A percentile compares a stretch with the other conserved stretches of the same genome.
Conservation (phyloP, 2,329 filamentous ascomycete genomes). For the Cryphonectria nitschkei region DNA sequence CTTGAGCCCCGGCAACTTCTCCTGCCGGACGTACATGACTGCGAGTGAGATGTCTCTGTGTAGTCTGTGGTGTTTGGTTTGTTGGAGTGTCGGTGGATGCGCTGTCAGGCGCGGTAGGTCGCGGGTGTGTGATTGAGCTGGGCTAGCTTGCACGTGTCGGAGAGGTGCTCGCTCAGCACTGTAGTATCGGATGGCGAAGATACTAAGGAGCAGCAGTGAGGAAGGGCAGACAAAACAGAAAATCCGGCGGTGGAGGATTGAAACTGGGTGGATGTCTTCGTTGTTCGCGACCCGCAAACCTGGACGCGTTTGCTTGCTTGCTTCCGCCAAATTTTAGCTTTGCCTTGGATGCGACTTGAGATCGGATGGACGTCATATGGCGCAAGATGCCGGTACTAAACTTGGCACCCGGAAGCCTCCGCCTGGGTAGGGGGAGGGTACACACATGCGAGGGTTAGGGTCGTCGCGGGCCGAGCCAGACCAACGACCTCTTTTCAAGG, state of each 20-base stretch:
- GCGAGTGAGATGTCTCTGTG: conserved; percentile 33
- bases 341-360: neutral
- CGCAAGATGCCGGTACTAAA: neutral
- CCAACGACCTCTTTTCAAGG: too few species aligned
- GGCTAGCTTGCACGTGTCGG: neutral
- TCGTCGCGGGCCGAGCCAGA: too few species aligned
- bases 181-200: neutral
- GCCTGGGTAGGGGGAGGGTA: too few species aligned
- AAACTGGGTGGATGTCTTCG: conserved; percentile 6
- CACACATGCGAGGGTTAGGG: too few species aligned
- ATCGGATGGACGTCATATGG: conserved; percentile 7
- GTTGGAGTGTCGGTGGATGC: too few species aligned
- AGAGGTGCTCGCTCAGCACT: neutral
- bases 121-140: neutral
- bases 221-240: neutral
- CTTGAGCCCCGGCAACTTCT: conserved; percentile 83
- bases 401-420: neutral
- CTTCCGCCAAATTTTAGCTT: conserved; percentile 13
- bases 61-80: neutral
- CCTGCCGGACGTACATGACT: conserved; percentile 90
- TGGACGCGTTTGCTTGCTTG: conserved; percentile 7
- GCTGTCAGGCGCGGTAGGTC: too few species aligned
- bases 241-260: neutral
- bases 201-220: neutral
- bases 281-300: conserved; percentile 15